Conservation (phyloP, 768 basidiomycete species). For the Trametes gibbosa region DNA sequence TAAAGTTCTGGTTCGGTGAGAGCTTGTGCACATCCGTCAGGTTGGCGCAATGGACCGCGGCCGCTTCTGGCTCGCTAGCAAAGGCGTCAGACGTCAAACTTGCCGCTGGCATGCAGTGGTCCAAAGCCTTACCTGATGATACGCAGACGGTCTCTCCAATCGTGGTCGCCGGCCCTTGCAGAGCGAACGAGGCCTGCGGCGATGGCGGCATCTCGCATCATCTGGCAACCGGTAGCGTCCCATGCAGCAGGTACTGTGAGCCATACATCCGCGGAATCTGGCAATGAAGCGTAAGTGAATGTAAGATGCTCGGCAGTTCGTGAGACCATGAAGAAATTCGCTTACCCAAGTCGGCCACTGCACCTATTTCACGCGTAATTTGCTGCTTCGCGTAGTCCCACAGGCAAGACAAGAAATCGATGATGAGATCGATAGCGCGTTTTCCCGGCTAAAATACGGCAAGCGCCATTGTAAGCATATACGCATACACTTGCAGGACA, state of each 20-base stretch:
- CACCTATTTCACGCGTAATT: conserved; percentile 84
- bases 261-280: conserved; percentile 83
- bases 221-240: conserved; percentile 81
- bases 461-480: background rate
- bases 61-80: conserved; percentile 71
- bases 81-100: conserved; percentile 1
- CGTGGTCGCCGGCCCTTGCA: conserved; percentile 61
- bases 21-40: conserved; percentile 78
- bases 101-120: background rate
- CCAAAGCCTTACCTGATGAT: conserved; percentile 63
- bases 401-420: conserved; percentile 78
- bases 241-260: conserved; percentile 88
- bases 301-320: conserved; percentile 2
- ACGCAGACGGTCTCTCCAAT: conserved; percentile 77
- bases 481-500: too few relatives aligned
- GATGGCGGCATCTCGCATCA: conserved; percentile 86
- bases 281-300: background rate
- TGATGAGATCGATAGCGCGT: conserved; percentile 71
- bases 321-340: conserved; percentile 4
- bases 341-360: conserved; percentile 81
- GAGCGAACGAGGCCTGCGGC: conserved; percentile 76
- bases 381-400: conserved; percentile 88
- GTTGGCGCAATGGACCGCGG: conserved; percentile 87
- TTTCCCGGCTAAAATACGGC: conserved; percentile 60
- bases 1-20: conserved; percentile 78